These are phyloP conservation scores for Chlorella sp. DNA, from an alignment of 139 green algal species.

Conservation along the genomic window DNA sequence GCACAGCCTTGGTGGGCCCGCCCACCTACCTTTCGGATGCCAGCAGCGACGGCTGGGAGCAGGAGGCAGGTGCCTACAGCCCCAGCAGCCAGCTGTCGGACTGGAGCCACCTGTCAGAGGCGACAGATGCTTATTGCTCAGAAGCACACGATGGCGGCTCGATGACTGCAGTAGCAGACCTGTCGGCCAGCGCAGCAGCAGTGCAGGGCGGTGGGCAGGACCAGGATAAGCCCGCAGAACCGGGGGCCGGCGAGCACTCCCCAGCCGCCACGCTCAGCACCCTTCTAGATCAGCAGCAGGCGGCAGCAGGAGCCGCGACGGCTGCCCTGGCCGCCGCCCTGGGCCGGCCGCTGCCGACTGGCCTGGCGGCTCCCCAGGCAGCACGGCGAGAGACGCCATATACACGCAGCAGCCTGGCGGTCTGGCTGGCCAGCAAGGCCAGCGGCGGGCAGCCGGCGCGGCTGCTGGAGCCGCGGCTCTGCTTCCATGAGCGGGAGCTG, in stretches of 20 bases:
- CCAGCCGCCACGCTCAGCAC: not conserved
- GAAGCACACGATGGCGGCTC: not conserved
- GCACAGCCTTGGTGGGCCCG: conserved; percentile 16
- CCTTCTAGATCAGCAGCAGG: not conserved
- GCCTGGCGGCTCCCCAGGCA: not conserved
- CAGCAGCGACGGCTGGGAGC: conserved; percentile 6
- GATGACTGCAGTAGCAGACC: not conserved
- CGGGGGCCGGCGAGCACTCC: not conserved
- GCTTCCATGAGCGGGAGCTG: conserved; percentile 35
- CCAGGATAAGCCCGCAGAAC: not conserved
- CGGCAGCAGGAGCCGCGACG: not conserved
- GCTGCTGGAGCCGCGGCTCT: conserved; percentile 28
- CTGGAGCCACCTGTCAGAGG: conserved; percentile 11
- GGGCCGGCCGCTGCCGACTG: not conserved
- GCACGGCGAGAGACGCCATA: conserved; percentile 3
- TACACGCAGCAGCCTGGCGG: conserved; percentile 17
- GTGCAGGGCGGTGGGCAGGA: too few species aligned
- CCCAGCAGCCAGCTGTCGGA: conserved; percentile 26
- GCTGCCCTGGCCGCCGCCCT: not conserved
- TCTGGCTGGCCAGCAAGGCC: conserved; percentile 39
- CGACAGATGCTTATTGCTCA: too few species aligned
- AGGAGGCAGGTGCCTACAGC: not conserved
- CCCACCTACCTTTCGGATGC: conserved; percentile 26
- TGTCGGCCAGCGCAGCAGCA: not conserved
- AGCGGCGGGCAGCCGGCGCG: conserved; percentile 34